A percentile compares a stretch with the other conserved stretches of the same genome.
Evolutionary conservation across 768 basidiomycete species (phyloP).

Genomic region (Hericium erinaceus): DNA sequence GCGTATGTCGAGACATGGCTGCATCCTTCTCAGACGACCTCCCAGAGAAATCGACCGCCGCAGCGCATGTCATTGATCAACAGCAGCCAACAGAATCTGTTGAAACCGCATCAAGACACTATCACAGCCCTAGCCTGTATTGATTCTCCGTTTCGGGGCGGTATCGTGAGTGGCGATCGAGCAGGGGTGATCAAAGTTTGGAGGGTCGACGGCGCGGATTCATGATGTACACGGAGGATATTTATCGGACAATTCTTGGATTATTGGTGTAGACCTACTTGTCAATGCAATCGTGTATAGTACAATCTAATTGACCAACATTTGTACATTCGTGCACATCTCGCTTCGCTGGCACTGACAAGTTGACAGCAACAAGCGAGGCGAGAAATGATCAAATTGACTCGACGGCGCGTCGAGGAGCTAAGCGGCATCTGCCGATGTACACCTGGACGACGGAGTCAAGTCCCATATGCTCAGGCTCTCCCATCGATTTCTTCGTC

Average conservation of each 20-base stretch:
- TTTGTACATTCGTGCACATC: too few species aligned
- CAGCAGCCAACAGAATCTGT: slow-evolving; percentile 73
- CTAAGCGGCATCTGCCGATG: too few species aligned
- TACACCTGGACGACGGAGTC: too few species aligned
- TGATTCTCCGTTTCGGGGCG: slow-evolving; percentile 88
- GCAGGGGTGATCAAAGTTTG: slow-evolving; percentile 88
- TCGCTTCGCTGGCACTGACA: too few species aligned
- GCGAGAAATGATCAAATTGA: too few species aligned
- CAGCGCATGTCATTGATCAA: slow-evolving; percentile 73
- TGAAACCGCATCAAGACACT: slow-evolving; percentile 85
- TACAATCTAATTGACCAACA: too few species aligned
- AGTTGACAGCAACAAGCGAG: too few species aligned
- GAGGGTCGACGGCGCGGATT: slow-evolving; percentile 48
- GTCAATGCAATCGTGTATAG: too few species aligned
- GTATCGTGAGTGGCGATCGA: slow-evolving; percentile 86
- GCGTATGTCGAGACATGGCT: slow-evolving; percentile 61
- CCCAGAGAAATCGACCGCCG: slow-evolving; percentile 55
- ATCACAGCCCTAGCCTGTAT: slow-evolving; percentile 80
- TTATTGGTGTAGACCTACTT: too few species aligned
- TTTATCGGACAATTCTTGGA: background rate
- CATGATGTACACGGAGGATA: background rate
- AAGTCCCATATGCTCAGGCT: background rate
- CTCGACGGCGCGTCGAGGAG: too few species aligned
- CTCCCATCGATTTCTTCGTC: slow-evolving; percentile 2
- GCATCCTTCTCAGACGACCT: slow-evolving; percentile 29